Evolutionary conservation across 129 eudicot genomes (phyloP).

Genomic region (Chrysanthemum lavandulifolium): DNA sequence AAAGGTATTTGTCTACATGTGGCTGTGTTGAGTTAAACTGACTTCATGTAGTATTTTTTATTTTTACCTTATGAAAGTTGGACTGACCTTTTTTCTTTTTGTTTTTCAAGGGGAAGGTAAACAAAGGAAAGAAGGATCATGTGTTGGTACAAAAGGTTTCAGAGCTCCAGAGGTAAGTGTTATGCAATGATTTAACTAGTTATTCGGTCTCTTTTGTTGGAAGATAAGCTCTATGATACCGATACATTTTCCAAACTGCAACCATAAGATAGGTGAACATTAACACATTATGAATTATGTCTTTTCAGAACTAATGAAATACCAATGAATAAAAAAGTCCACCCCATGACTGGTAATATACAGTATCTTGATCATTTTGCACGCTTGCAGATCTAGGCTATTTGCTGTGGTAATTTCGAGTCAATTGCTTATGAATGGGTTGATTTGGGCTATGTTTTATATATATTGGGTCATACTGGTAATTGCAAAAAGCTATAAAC

Average conservation of each 20-base stretch:
- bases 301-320: background rate
- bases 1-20: slow-evolving; percentile 38
- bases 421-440: background rate
- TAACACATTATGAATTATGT: background rate
- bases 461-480: background rate
- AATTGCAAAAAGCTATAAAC: background rate
- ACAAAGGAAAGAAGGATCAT: slow-evolving; percentile 78
- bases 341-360: background rate
- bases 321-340: background rate
- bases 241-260: background rate
- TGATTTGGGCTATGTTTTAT: background rate
- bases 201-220: background rate
- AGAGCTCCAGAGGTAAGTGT: slow-evolving; percentile 95
- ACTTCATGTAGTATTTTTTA: background rate
- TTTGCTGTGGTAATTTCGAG: background rate
- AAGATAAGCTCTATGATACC: slow-evolving; percentile 9
- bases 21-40: background rate
- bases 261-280: slow-evolving; percentile 8
- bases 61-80: background rate
- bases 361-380: background rate
- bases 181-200: slow-evolving; percentile 10
- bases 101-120: slow-evolving; percentile 53
- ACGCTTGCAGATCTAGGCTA: background rate
- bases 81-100: slow-evolving; percentile 15
- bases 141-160: slow-evolving; percentile 97